phyloP scores from a whole-genome alignment of 163 green algal genomes.

The Coccomyxa subellipsoidea region DNA sequence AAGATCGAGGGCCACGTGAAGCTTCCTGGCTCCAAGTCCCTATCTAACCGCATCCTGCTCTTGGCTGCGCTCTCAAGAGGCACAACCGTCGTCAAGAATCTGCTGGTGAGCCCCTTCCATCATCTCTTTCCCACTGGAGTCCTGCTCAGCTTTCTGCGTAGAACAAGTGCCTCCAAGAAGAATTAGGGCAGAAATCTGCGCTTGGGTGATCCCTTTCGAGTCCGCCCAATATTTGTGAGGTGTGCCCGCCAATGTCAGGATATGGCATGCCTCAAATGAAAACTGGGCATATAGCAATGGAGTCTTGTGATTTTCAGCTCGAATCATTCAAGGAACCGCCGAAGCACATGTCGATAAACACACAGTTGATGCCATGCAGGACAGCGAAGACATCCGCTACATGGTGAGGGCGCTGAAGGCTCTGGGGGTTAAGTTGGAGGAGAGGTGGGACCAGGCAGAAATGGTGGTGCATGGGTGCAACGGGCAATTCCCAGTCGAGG shows the following conservation, averaged over 20 bases:
- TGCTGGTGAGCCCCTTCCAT: slow-evolving; percentile 67
- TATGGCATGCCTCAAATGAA: too few species aligned
- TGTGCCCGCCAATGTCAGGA: too few species aligned
- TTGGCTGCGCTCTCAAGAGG: slow-evolving; percentile 91
- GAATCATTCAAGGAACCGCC: too few species aligned
- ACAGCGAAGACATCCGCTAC: slow-evolving; percentile 95
- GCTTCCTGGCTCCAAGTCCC: slow-evolving; percentile 93
- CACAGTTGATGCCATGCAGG: slow-evolving; percentile 58
- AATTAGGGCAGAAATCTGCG: too few species aligned
- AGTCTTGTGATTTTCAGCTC: too few species aligned
- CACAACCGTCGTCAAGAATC: slow-evolving; percentile 87
- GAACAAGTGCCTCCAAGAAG: too few species aligned
- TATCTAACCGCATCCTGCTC: slow-evolving; percentile 97
- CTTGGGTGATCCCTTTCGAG: too few species aligned
- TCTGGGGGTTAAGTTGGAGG: slow-evolving; percentile 82
- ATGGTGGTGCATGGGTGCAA: slow-evolving; percentile 79
- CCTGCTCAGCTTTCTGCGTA: too few species aligned
- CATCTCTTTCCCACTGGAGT: background rate
- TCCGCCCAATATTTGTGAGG: too few species aligned
- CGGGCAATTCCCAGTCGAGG: slow-evolving; percentile 63
- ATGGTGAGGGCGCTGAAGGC: slow-evolving; percentile 89
- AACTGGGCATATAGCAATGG: too few species aligned
- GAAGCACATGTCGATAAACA: too few species aligned
- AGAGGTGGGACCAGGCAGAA: slow-evolving; percentile 68
- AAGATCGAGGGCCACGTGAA: slow-evolving; percentile 83